Evolutionary conservation across 225 moss, liverwort and hornwort genomes (phyloP).

Genomic region (Physcomitrellopsis africana): DNA sequence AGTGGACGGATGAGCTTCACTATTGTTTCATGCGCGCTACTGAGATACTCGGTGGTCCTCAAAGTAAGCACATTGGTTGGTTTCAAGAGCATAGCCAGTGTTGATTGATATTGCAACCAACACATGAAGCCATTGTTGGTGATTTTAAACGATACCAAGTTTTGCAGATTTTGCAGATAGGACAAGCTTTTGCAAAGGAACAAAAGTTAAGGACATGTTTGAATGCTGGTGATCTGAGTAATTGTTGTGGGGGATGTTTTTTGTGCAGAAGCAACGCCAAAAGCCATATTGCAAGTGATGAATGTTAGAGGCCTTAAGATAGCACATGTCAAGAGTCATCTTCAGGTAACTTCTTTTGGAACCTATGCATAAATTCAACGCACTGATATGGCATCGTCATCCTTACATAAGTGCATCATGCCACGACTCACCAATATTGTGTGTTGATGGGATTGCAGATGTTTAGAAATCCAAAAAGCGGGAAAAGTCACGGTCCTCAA

Average conservation of each 20-base stretch:
- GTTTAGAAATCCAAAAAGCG: conserved; percentile 62
- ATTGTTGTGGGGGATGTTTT: conserved; percentile 3
- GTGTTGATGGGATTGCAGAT: conserved; percentile 43
- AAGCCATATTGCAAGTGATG: conserved; percentile 68
- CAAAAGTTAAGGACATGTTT: no score
- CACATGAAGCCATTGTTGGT: no score
- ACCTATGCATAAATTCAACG: no score
- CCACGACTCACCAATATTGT: not conserved
- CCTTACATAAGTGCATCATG: not conserved
- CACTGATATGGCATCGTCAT: not conserved
- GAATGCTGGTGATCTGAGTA: not conserved
- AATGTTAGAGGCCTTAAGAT: conserved; percentile 64
- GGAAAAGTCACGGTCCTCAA: conserved; percentile 36
- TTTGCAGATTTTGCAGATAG: no score
- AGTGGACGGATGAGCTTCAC: conserved; percentile 70
- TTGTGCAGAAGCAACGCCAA: conserved; percentile 71
- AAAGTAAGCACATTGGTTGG: conserved; percentile 51
- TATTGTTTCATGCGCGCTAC: conserved; percentile 56
- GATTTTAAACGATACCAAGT: no score
- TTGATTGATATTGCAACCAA: no score
- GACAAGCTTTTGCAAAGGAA: no score
- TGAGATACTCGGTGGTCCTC: conserved; percentile 60
- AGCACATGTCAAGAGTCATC: conserved; percentile 74
- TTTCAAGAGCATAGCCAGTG: no score
- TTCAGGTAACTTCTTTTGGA: conserved; percentile 38